These are phyloP conservation scores for Venturia asperata DNA, from an alignment of 2,329 filamentous ascomycete species.

Conservation along the genomic window DNA sequence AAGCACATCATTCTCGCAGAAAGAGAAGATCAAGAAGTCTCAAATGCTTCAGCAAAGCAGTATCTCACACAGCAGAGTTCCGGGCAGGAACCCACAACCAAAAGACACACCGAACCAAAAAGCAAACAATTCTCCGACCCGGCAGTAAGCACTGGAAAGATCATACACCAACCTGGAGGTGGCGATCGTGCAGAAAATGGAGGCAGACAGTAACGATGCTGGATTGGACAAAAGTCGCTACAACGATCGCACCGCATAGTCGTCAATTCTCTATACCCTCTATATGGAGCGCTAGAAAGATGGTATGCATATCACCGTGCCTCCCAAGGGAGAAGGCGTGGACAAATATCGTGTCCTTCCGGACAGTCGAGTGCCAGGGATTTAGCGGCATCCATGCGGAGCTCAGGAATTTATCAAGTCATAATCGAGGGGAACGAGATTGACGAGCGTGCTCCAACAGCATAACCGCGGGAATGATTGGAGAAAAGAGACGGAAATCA, in stretches of 20 bases:
- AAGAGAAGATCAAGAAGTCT: neutral
- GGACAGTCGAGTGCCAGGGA: neutral
- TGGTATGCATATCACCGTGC: neutral
- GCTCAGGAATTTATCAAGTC: neutral
- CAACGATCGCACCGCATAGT: neutral
- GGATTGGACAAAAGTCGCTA: neutral
- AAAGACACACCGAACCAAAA: neutral
- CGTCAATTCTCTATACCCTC: neutral
- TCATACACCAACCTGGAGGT: neutral
- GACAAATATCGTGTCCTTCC: neutral
- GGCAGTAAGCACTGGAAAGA: neutral
- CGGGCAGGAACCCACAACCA: neutral
- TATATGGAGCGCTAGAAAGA: neutral
- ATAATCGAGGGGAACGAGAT: neutral
- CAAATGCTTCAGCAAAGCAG: neutral
- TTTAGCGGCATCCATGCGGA: neutral
- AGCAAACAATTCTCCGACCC: neutral
- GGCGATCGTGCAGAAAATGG: neutral
- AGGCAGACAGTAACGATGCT: neutral
- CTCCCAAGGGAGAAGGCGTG: neutral
- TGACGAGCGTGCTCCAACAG: neutral
- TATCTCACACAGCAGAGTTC: neutral
- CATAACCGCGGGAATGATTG: neutral
- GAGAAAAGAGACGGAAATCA: neutral
- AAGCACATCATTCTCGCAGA: neutral